A percentile compares a stretch with the other conserved stretches of the same genome.
phyloP scores from a whole-genome alignment of 345 rosid genomes.

The Sisymbrium irio region DNA sequence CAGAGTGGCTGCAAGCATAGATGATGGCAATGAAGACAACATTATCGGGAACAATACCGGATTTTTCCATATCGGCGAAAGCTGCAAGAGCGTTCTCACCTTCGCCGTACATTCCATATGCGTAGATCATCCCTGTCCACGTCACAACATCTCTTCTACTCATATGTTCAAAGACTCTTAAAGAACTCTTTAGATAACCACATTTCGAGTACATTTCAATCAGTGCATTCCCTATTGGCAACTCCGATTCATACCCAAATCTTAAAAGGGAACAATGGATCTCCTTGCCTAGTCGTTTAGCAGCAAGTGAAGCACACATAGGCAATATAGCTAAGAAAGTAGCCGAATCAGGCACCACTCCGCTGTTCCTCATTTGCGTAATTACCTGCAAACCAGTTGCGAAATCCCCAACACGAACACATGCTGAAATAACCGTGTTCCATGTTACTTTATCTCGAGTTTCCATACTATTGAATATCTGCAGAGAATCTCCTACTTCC shows the following conservation, averaged over 20 bases:
- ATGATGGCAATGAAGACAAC: constrained; percentile 55
- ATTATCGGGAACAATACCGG: constrained; percentile 51
- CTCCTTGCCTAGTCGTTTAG: constrained; percentile 62
- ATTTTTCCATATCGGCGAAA: constrained; percentile 49
- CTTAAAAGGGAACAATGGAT: constrained; percentile 52
- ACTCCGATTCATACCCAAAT: constrained; percentile 48
- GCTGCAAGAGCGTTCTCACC: constrained; percentile 55
- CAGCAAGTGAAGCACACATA: constrained; percentile 53
- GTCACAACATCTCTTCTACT: constrained; percentile 65
- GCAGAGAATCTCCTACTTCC: constrained; percentile 38
- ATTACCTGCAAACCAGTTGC: constrained; percentile 45
- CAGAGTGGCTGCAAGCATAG: constrained; percentile 78
- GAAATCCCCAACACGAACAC: constrained; percentile 50
- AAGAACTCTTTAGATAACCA: constrained; percentile 45
- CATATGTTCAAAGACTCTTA: constrained; percentile 47
- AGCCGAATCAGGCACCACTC: constrained; percentile 44
- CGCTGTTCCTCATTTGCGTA: constrained; percentile 42
- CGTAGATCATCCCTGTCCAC: constrained; percentile 63
- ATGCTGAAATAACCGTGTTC: constrained; percentile 60
- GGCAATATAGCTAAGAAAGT: constrained; percentile 57
- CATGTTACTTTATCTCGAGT: constrained; percentile 53
- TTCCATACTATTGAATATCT: constrained; percentile 46
- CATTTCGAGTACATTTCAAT: constrained; percentile 75
- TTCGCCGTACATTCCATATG: constrained; percentile 64
- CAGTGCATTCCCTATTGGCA: constrained; percentile 55